Evolutionary conservation across 129 eudicot species (phyloP).

Genomic region (Lonicera japonica): DNA sequence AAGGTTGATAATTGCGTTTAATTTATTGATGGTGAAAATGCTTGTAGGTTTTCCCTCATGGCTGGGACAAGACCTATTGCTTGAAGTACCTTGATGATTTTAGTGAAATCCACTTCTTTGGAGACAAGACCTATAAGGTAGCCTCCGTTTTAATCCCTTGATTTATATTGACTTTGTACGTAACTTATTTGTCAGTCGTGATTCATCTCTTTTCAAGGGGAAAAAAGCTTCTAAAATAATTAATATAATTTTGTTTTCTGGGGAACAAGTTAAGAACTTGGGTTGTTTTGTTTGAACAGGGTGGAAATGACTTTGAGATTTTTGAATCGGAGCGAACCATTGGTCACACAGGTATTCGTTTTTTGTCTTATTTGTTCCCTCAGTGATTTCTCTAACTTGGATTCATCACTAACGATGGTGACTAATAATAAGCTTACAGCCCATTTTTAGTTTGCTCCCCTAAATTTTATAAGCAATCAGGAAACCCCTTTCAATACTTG

Average conservation of each 20-base stretch:
- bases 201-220: too few relatives aligned
- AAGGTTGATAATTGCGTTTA: too few relatives aligned
- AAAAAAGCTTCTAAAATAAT: background rate
- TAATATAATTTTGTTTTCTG: background rate
- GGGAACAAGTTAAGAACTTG: background rate
- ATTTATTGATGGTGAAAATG: too few relatives aligned
- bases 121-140: conserved; percentile 96
- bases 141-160: background rate
- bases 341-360: conserved; percentile 84
- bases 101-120: conserved; percentile 88
- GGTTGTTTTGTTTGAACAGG: conserved; percentile 42
- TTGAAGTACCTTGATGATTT: conserved; percentile 80
- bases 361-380: too few relatives aligned
- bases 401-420: too few relatives aligned
- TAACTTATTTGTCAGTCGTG: background rate
- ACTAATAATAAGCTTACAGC: too few relatives aligned
- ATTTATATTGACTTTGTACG: background rate
- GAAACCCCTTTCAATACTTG: too few relatives aligned
- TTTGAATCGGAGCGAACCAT: conserved; percentile 67
- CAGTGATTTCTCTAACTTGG: too few relatives aligned
- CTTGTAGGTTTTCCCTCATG: conserved; percentile 80
- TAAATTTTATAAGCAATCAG: too few relatives aligned
- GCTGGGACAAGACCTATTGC: conserved; percentile 98
- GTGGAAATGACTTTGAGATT: conserved; percentile 92
- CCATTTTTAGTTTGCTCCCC: too few relatives aligned